phyloP scores from a whole-genome alignment of 805 yeast genomes.

The Lipomyces mesembrius region DNA sequence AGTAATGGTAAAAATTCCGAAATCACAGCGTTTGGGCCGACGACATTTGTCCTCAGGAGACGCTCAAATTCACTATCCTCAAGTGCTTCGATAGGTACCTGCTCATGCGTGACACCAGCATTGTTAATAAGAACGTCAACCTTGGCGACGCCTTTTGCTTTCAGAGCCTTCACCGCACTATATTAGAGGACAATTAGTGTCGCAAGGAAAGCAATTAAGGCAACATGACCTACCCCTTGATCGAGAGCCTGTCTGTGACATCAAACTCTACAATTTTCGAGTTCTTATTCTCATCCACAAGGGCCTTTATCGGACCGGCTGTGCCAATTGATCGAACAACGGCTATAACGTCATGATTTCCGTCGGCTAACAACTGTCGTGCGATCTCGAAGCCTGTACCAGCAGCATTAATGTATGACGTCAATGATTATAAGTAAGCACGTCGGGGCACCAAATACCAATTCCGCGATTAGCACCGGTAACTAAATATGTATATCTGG shows the following conservation, averaged over 20 bases:
- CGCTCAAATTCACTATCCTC: constrained; percentile 7
- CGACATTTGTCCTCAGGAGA: constrained; percentile 12
- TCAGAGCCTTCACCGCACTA: constrained; percentile 13
- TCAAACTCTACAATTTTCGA: constrained; percentile 16
- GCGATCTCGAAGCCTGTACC: constrained; percentile 13
- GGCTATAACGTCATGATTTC: constrained; percentile 13
- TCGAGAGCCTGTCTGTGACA: constrained; percentile 9
- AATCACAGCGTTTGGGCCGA: constrained; percentile 18
- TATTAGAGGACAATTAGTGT: neutral
- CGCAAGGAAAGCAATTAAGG: neutral
- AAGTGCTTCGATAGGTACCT: constrained; percentile 7
- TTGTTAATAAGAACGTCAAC: constrained; percentile 17
- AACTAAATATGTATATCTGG: constrained; percentile 9
- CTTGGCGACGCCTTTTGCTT: constrained; percentile 6
- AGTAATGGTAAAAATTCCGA: constrained; percentile 18
- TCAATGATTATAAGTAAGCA: neutral
- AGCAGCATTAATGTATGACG: neutral
- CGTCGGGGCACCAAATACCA: constrained; percentile 1
- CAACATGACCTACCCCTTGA: constrained; percentile 7
- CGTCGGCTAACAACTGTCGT: constrained; percentile 2
- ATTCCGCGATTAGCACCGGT: constrained; percentile 23
- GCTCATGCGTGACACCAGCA: constrained; percentile 8
- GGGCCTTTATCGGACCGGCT: constrained; percentile 4
- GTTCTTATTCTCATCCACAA: neutral
- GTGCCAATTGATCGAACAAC: constrained; percentile 12